Evolutionary conservation across 2,329 filamentous ascomycete genomes (phyloP).

Genomic region (Xylaria sp.): DNA sequence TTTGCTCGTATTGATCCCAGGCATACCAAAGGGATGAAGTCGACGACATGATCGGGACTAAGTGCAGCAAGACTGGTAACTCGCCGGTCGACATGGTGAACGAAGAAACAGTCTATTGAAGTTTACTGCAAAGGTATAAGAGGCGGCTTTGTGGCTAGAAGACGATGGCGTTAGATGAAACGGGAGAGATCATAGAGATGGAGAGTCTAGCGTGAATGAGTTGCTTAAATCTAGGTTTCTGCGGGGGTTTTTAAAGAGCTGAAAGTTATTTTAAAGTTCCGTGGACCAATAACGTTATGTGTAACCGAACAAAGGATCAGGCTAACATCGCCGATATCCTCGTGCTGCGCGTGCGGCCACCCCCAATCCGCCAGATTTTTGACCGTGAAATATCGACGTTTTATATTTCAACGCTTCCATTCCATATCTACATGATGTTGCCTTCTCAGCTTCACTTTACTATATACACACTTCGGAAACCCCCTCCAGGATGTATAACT

Average conservation of each 20-base stretch:
- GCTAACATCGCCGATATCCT: neutral
- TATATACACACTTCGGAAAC: neutral
- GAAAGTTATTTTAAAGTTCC: neutral
- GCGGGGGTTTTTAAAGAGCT: neutral
- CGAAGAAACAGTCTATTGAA: neutral
- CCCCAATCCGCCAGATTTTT: neutral
- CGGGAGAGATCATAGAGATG: neutral
- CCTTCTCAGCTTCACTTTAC: neutral
- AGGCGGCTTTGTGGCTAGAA: neutral
- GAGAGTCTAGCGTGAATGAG: neutral
- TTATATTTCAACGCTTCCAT: neutral
- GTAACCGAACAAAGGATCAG: neutral
- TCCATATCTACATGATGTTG: neutral
- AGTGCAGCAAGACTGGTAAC: conserved; percentile 10
- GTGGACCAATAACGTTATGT: neutral
- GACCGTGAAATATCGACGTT: neutral
- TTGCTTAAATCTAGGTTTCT: neutral
- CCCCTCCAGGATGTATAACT: neutral
- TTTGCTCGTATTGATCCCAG: conserved; percentile 38
- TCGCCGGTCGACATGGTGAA: neutral
- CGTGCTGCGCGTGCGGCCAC: neutral
- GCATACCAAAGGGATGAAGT: conserved; percentile 35
- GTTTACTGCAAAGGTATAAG: neutral
- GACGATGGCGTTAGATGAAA: neutral
- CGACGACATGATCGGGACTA: conserved; percentile 30